Percentiles rank a stretch among this genome's conserved stretches.
Conservation (phyloP, 768 basidiomycete species). For the Amanita subjunquillea region DNA sequence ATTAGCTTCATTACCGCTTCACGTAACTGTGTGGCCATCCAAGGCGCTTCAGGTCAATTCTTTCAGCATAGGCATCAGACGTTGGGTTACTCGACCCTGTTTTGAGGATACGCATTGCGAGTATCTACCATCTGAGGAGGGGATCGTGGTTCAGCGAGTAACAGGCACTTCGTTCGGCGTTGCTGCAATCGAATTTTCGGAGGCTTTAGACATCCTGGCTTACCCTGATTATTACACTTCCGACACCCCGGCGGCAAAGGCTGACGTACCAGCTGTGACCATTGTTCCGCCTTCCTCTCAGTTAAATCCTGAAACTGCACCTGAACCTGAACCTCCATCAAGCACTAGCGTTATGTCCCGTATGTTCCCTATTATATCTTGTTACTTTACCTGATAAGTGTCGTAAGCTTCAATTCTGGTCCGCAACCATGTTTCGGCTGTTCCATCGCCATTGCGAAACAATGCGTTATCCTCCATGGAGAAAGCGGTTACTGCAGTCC, state of each 20-base stretch:
- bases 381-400: background rate
- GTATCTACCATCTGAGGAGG: conserved; percentile 33
- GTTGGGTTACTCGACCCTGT: conserved; percentile 65
- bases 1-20: conserved; percentile 9
- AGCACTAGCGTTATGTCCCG: conserved; percentile 2
- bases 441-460: conserved; percentile 41
- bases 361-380: background rate
- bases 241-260: background rate
- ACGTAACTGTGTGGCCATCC: conserved; percentile 26
- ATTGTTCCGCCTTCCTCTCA: conserved; percentile 5
- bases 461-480: conserved; percentile 13
- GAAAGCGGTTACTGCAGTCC: background rate
- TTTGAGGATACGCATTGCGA: conserved; percentile 64
- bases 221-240: conserved; percentile 25
- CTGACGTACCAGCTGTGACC: conserved; percentile 9
- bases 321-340: conserved; percentile 4
- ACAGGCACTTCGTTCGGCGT: conserved; percentile 45
- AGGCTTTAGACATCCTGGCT: conserved; percentile 53
- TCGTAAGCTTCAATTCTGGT: conserved; percentile 4
- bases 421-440: conserved; percentile 20
- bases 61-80: conserved; percentile 47
- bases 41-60: conserved; percentile 20
- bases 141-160: conserved; percentile 29
- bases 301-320: background rate
- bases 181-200: conserved; percentile 64